Evolutionary conservation across 2,329 filamentous ascomycete species (phyloP).

Genomic region (Penicillium brevicompactum): DNA sequence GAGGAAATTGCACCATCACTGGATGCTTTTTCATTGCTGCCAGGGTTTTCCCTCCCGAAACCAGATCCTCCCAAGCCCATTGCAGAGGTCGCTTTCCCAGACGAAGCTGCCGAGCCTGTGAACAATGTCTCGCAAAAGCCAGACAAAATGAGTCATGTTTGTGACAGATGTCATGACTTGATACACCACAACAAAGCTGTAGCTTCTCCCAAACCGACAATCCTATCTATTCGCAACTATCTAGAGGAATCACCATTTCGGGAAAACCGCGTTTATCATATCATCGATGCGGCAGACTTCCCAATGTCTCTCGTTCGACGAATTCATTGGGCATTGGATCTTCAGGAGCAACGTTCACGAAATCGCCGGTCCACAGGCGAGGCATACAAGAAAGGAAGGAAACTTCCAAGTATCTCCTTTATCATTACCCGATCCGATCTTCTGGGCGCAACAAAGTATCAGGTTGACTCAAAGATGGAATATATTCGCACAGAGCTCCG

Average conservation of each 20-base stretch:
- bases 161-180: conserved; percentile 84
- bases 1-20: too few relatives aligned
- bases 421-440: conserved; percentile 88
- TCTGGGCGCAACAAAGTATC: conserved; percentile 77
- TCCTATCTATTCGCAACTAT: conserved; percentile 79
- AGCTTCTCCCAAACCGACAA: conserved; percentile 76
- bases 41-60: neutral
- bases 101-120: conserved; percentile 23
- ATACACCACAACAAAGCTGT: conserved; percentile 72
- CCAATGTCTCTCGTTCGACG: conserved; percentile 87
- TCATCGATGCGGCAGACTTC: conserved; percentile 94
- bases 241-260: conserved; percentile 86
- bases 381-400: conserved; percentile 67
- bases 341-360: conserved; percentile 73
- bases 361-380: conserved; percentile 74
- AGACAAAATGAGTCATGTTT: conserved; percentile 52
- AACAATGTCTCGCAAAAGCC: conserved; percentile 18
- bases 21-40: too few relatives aligned
- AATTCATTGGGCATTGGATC: conserved; percentile 68
- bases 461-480: conserved; percentile 84
- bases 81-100: conserved; percentile 24
- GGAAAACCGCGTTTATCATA: conserved; percentile 92
- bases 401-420: conserved; percentile 82
- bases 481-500: conserved; percentile 78
- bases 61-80: conserved; percentile 15